Evolutionary conservation across 176 grass and related monocot species (phyloP).

Genomic region (Musa schizocarpa): DNA sequence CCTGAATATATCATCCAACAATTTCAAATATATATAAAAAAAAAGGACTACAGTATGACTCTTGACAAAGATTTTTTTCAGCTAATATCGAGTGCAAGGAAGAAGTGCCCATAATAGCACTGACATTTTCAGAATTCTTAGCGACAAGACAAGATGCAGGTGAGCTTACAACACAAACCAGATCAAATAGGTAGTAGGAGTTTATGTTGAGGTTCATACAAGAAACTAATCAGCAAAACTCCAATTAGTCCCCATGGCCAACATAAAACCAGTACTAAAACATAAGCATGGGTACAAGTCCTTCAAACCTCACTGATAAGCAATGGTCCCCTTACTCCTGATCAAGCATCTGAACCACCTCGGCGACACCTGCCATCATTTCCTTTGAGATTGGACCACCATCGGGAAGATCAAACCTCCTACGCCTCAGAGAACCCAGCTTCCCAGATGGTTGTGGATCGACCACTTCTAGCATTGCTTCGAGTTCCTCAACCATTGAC

Average conservation of each 20-base stretch:
- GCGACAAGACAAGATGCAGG: background rate
- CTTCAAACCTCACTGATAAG: background rate
- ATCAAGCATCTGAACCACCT: slow-evolving; percentile 32
- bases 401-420: slow-evolving; percentile 73
- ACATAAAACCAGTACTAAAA: background rate
- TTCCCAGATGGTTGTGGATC: slow-evolving; percentile 62
- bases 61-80: too few relatives aligned
- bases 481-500: slow-evolving; percentile 78
- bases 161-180: background rate
- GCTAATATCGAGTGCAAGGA: background rate
- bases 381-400: slow-evolving; percentile 23
- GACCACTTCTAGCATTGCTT: slow-evolving; percentile 75
- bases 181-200: background rate
- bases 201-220: background rate
- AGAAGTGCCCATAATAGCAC: background rate
- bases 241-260: background rate
- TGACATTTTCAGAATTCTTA: background rate
- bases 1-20: too few relatives aligned
- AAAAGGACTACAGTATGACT: too few relatives aligned
- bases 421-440: slow-evolving; percentile 33
- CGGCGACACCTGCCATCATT: slow-evolving; percentile 33
- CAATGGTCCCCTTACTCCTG: slow-evolving; percentile 26
- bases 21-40: too few relatives aligned
- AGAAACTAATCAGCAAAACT: background rate
- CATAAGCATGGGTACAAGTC: background rate